phyloP scores from a whole-genome alignment of 176 grass and related monocot genomes.

The Paspalum vaginatum region DNA sequence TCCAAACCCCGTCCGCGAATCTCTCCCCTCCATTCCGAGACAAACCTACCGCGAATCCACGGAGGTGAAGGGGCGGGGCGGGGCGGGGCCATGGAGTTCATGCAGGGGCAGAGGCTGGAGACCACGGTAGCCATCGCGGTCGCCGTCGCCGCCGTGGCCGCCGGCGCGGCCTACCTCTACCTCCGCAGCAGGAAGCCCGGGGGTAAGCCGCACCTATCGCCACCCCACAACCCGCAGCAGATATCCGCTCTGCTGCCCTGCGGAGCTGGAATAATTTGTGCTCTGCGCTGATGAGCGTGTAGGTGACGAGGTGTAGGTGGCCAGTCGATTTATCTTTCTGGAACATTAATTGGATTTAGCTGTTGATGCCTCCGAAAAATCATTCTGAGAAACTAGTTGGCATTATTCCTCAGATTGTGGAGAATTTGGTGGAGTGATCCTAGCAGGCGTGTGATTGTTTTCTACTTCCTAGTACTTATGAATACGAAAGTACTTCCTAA shows the following conservation, averaged over 20 bases:
- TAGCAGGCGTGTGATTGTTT: background rate
- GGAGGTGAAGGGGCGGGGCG: background rate
- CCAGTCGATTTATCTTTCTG: background rate
- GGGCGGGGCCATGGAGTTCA: conserved; percentile 42
- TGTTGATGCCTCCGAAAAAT: background rate
- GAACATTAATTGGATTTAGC: background rate
- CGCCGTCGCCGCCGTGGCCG: conserved; percentile 62
- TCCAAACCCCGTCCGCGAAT: background rate
- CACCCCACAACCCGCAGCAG: background rate
- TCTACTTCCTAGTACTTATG: background rate
- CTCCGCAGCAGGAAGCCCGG: conserved; percentile 55
- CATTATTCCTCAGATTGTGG: background rate
- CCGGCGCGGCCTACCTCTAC: conserved; percentile 57
- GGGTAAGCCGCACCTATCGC: conserved; percentile 30
- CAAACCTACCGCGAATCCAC: background rate
- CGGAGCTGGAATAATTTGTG: background rate
- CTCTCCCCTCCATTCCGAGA: background rate
- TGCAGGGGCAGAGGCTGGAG: conserved; percentile 39
- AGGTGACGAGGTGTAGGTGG: background rate
- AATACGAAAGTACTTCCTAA: too few relatives aligned
- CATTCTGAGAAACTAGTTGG: background rate
- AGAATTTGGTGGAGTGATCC: background rate
- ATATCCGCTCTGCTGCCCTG: background rate
- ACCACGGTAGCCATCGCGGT: conserved; percentile 59
- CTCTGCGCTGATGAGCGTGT: background rate